Base-by-base conservation (phyloP, 805 yeast species). In the Torulaspora delbrueckii region DNA sequence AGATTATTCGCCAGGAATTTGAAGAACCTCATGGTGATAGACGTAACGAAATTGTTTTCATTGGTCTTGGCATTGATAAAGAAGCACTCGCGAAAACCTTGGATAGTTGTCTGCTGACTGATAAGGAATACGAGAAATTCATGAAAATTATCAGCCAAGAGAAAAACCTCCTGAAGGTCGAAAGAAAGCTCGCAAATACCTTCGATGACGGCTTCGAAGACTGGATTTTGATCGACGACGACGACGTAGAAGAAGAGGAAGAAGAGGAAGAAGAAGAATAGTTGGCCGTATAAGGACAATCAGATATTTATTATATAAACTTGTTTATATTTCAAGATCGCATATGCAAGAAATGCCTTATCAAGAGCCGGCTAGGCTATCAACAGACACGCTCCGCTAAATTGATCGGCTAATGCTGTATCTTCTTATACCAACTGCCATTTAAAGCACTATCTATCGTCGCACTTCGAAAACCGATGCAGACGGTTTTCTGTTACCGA, bases 201-300 rank as follows among this genome's bases (percentile, higher is more conserved):
- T 70, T 65, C 47, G 65, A 63, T 18, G 76, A 72, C 51, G 76
- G 75, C 1, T 72, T 72, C 51, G 76, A 71, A 44, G 71, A 67
- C 33, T 72, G 76, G 76, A 55, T 67, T 12, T 37, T 52, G 24
- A 57, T 62, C 13, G 50, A 46, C 10, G 44, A 46, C 9, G 46
- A 46, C 5, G 45, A 41, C 5, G 43, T 30, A 1, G 42, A 40
- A 3, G 40, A 39, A 10, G 47, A 45, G 8, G 40, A 26, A 12
- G 47, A 44, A 8, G 35, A 39, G 5, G 47, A 33, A n/a, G 36
- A 33, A 24, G 32, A 27, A 1, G 26, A 27, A 1, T 16, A 4
- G 6, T 4, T 4, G 22, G 22, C 30, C n/a, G 30, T 26, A 26
- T 26, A 26, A 26, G n/a, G 30, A 7, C 8, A 12, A 26, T 10